Evolutionary conservation across 192 early-diverging fungal genomes (phyloP).

Genomic region (Coemansia sp.): DNA sequence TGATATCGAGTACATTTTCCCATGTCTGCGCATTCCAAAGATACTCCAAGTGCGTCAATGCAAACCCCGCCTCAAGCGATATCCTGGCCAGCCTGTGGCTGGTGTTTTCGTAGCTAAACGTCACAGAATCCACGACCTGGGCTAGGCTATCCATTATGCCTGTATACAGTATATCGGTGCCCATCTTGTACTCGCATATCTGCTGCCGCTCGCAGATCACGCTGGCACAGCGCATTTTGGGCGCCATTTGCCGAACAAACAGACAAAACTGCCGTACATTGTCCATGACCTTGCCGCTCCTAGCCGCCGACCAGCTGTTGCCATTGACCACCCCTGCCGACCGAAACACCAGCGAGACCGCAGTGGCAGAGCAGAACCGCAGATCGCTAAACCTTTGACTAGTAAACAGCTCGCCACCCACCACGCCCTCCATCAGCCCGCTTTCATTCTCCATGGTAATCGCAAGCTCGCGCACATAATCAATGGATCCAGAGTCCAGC

Average conservation of each 20-base stretch:
- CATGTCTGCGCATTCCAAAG: background rate
- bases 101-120: background rate
- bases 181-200: background rate
- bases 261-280: background rate
- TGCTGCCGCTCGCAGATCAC: background rate
- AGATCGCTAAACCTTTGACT: background rate
- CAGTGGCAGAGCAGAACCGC: background rate
- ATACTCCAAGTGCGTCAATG: background rate
- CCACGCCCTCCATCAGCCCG: background rate
- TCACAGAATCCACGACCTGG: background rate
- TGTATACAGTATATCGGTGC: conserved; percentile 1
- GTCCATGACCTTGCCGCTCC: background rate
- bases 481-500: background rate
- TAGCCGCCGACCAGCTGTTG: background rate
- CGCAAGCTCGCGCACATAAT: background rate
- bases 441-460: conserved; percentile 4
- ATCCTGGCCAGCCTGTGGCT: background rate
- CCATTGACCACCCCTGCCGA: conserved; percentile 1
- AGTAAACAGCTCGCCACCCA: background rate
- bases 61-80: background rate
- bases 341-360: background rate
- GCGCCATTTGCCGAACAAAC: background rate
- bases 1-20: background rate
- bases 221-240: background rate
- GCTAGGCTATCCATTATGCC: background rate